phyloP scores from a whole-genome alignment of 2,329 filamentous ascomycete genomes.

The Cordyceps tenuipes region DNA sequence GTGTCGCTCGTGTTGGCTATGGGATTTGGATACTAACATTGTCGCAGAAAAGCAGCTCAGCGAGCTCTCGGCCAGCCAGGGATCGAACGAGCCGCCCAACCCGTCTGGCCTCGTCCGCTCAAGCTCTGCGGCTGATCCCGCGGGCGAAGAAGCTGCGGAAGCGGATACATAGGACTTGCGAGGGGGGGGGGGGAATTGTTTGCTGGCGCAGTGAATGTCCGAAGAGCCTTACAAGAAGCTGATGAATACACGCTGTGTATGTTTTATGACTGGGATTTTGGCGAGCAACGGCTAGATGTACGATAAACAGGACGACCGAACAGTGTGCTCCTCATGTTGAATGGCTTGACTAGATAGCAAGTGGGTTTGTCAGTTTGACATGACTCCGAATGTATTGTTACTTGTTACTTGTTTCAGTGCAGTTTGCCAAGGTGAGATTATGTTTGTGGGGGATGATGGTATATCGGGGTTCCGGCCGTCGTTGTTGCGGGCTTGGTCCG shows the following conservation, averaged over 20 bases:
- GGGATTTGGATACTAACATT: conserved; percentile 14
- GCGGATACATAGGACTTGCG: not conserved
- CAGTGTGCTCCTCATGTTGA: not conserved
- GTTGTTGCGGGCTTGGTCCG: not conserved
- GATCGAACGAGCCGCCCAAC: conserved; percentile 37
- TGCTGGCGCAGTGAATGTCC: not conserved
- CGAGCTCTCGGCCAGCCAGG: conserved; percentile 29
- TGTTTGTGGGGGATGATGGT: not conserved
- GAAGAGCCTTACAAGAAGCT: not conserved
- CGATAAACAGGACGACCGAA: not conserved
- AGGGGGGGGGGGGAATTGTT: not conserved
- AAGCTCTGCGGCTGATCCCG: conserved; percentile 25
- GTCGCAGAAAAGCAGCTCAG: conserved; percentile 42
- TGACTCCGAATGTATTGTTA: not conserved
- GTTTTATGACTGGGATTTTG: not conserved
- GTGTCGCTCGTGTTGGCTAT: not conserved
- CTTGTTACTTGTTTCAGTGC: not conserved
- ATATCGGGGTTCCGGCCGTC: conserved; percentile 6
- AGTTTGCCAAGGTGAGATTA: not conserved
- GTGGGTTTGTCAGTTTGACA: not conserved
- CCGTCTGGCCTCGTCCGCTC: conserved; percentile 41
- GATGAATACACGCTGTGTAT: not conserved
- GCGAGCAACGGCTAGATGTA: not conserved
- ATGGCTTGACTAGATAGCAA: conserved; percentile 3
- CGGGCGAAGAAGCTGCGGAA: conserved; percentile 28